These are phyloP conservation scores for Trametes gibbosa DNA, from an alignment of 768 basidiomycete species.

Conservation along the genomic window DNA sequence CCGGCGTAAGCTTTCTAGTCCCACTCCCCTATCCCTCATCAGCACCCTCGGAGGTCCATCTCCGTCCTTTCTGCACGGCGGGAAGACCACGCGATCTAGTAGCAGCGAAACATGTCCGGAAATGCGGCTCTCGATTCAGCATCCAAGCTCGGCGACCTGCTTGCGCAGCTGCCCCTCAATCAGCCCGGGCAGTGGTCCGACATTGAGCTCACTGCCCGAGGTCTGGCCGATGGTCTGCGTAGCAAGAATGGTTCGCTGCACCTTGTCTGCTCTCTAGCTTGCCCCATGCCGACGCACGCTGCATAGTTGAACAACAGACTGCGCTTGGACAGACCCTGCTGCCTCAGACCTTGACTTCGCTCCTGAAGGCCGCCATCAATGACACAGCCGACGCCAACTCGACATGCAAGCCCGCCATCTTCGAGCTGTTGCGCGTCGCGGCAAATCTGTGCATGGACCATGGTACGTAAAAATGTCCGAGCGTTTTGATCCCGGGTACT, in stretches of 20 bases:
- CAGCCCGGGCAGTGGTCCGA: conserved; percentile 43
- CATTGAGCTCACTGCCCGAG: conserved; percentile 50
- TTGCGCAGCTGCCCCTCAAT: conserved; percentile 33
- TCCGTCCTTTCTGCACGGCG: not conserved
- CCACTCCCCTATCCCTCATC: not conserved
- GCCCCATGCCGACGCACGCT: conserved; percentile 13
- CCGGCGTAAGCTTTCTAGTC: conserved; percentile 2
- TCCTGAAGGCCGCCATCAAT: conserved; percentile 55
- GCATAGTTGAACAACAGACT: conserved; percentile 69
- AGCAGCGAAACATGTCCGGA: conserved; percentile 18
- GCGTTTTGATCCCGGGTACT: not conserved
- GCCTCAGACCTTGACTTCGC: conserved; percentile 60
- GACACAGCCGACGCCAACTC: conserved; percentile 45
- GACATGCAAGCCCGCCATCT: conserved; percentile 48
- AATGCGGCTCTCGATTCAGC: conserved; percentile 22
- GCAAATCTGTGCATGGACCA: conserved; percentile 88
- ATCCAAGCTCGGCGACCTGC: conserved; percentile 34
- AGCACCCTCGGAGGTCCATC: not conserved
- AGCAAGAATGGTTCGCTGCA: conserved; percentile 41
- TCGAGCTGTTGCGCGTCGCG: conserved; percentile 72
- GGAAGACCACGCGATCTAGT: not conserved
- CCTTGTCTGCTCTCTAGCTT: conserved; percentile 13
- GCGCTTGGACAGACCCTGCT: conserved; percentile 62
- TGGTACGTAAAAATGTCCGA: conserved; percentile 40
- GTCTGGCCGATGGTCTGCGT: conserved; percentile 62